A percentile compares a stretch with the other conserved stretches of the same genome.
Evolutionary conservation across 2,329 filamentous ascomycete species (phyloP).

Genomic region (Ophiosphaerella korrae): DNA sequence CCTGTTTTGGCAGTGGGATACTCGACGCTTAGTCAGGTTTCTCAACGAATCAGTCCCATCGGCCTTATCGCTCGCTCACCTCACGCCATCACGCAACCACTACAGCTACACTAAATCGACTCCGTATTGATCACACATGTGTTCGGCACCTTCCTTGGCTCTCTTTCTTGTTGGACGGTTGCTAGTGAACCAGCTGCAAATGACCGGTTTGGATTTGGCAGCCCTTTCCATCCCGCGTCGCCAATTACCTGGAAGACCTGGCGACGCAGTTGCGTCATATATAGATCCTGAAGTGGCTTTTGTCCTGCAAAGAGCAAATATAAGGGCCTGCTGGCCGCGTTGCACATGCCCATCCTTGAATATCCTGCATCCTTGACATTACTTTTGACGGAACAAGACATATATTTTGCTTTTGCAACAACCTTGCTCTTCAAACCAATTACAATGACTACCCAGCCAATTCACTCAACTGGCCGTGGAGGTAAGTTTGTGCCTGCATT

Average conservation of each 20-base stretch:
- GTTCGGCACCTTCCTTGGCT: slow-evolving; percentile 26
- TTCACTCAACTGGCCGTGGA: slow-evolving; percentile 63
- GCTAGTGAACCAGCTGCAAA: slow-evolving; percentile 18
- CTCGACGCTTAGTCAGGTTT: slow-evolving; percentile 26
- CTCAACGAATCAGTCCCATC: slow-evolving; percentile 34
- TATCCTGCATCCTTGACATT: slow-evolving; percentile 13
- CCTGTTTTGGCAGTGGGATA: slow-evolving; percentile 30
- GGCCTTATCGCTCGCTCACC: slow-evolving; percentile 42
- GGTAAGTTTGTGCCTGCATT: slow-evolving; percentile 46
- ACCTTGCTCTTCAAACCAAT: slow-evolving; percentile 1
- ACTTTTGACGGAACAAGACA: slow-evolving; percentile 6
- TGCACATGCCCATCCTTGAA: slow-evolving; percentile 11
- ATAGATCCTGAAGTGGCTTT: slow-evolving; percentile 17
- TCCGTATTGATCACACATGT: slow-evolving; percentile 15
- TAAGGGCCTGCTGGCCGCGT: slow-evolving; percentile 24
- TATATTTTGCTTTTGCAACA: slow-evolving; percentile 14
- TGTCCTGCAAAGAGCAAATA: slow-evolving; percentile 37
- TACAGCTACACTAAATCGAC: not conserved
- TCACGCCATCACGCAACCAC: slow-evolving; percentile 38
- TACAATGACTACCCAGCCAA: slow-evolving; percentile 42
- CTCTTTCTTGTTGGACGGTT: slow-evolving; percentile 18
- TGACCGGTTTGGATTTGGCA: slow-evolving; percentile 19
- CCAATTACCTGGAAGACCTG: slow-evolving; percentile 16
- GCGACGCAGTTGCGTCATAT: slow-evolving; percentile 36
- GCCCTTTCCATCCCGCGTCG: slow-evolving; percentile 35